Base-by-base conservation (phyloP, 2,329 filamentous ascomycete genomes). In the Arthrobotrys musiformis region DNA sequence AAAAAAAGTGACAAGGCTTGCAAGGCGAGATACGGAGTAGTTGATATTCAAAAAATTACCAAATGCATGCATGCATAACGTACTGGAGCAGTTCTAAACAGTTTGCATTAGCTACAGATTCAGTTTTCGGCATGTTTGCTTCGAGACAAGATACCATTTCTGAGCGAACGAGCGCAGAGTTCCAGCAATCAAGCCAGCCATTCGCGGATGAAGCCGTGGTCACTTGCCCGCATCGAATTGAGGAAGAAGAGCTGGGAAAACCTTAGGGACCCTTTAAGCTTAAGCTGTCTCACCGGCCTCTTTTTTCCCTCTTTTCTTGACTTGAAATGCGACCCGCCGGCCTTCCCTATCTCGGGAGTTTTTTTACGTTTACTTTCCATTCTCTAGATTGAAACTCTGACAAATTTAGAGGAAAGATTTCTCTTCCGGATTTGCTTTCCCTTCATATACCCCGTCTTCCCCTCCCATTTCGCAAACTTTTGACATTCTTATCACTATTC, bases 191-290 rank as follows among this genome's bases (percentile, higher is more conserved):
- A 24, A 61, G 35, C 54, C 37, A 60, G 33, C 35, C 40, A 46
- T 61, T 46, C 56, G 13, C 35, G 50, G 50, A 56, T 13, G 30
- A 44, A 35, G 60, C 60, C 42, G 28, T 19, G 28, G 42, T 17
- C 48, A 52, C 60, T 48, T 40, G 40, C 40, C 46, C 37, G n/a
- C n/a, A n/a, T 40, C 69, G 69, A n/a, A n/a, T n/a, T 66, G 60
- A 73, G 69, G 26, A 48, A 60, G 40, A 13, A 37, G 68, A 72
- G 58, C 28, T 50, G 44, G 68, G 63, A 66, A 44, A 62, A 46
- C 37, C 42, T 62, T 44, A 37, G 50, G 35, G 68, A 52, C 24
- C 46, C 17, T 62, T 61, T 63, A 63, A 70, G 66, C 66, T 70
- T 62, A 70, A 70, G 54, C 40, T 61, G 33, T 35, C 54, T 33